These are phyloP conservation scores for Allantophomopsis cytisporea DNA, from an alignment of 2,329 filamentous ascomycete species.

Conservation along the genomic window DNA sequence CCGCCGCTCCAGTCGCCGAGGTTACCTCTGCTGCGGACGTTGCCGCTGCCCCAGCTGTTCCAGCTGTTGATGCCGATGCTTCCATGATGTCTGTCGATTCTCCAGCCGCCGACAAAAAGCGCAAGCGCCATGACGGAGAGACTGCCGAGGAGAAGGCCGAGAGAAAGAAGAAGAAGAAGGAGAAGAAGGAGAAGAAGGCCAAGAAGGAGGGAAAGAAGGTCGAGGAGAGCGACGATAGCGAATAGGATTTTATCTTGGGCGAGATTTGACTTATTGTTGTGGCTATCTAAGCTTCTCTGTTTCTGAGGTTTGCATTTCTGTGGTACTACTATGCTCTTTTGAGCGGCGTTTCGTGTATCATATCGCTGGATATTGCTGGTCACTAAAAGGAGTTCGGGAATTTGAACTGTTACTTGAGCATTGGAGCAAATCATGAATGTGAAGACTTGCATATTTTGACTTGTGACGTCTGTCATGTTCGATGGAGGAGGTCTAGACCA, in stretches of 20 bases:
- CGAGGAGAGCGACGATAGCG: constrained; percentile 27
- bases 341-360: constrained; percentile 3
- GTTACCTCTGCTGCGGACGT: constrained; percentile 23
- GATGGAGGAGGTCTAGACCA: too few species aligned
- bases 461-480: too few species aligned
- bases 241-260: constrained; percentile 18
- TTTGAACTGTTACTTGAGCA: constrained; percentile 1
- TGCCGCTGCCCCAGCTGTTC: constrained; percentile 21
- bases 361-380: constrained; percentile 9
- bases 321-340: constrained; percentile 2
- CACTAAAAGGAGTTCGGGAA: constrained; percentile 1
- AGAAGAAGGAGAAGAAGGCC: constrained; percentile 36
- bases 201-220: constrained; percentile 26
- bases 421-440: neutral
- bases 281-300: neutral
- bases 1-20: constrained; percentile 25
- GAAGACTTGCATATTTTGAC: too few species aligned
- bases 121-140: constrained; percentile 70
- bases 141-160: constrained; percentile 49
- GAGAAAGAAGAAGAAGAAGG: constrained; percentile 35
- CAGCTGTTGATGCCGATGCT: constrained; percentile 24
- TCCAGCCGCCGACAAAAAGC: constrained; percentile 55
- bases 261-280: neutral
- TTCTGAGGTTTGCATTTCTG: neutral
- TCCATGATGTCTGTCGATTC: constrained; percentile 35